Conservation (phyloP, 163 green algal species). For the Coccomyxa subellipsoidea region DNA sequence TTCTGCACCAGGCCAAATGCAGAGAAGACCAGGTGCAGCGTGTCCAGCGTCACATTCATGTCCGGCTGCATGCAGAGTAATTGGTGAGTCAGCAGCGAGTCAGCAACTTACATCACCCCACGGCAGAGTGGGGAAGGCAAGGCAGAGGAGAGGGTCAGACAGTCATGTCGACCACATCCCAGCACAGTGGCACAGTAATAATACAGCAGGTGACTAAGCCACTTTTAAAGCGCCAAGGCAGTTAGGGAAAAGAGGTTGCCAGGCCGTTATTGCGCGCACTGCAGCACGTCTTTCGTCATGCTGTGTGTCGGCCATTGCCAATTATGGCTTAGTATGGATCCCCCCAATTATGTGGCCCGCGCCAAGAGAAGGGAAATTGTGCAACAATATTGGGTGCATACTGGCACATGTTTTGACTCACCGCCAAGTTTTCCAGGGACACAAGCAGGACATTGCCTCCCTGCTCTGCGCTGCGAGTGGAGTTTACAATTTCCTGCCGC, state of each 20-base stretch:
- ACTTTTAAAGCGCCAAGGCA: too few relatives aligned
- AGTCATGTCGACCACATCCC: too few relatives aligned
- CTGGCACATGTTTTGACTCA: neutral
- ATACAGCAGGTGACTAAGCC: too few relatives aligned
- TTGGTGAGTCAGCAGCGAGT: neutral
- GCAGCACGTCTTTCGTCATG: too few relatives aligned
- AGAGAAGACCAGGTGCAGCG: conserved; percentile 53
- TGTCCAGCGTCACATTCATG: conserved; percentile 45
- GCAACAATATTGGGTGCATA: neutral
- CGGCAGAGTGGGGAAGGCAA: neutral
- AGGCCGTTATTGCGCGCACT: too few relatives aligned
- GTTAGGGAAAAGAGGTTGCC: too few relatives aligned
- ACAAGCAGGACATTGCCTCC: conserved; percentile 59
- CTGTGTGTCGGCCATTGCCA: too few relatives aligned
- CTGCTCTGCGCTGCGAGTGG: conserved; percentile 25
- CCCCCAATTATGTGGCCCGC: too few relatives aligned
- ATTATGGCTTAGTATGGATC: too few relatives aligned
- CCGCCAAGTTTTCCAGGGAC: conserved; percentile 52
- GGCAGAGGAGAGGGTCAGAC: too few relatives aligned
- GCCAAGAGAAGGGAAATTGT: too few relatives aligned
- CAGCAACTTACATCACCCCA: neutral
- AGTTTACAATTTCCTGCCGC: conserved; percentile 58
- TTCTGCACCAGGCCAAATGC: conserved; percentile 71
- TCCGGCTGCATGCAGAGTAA: conserved; percentile 28
- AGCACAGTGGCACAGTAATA: too few relatives aligned